Conservation (phyloP, 768 basidiomycete genomes). For the Amanita polypyramis region DNA sequence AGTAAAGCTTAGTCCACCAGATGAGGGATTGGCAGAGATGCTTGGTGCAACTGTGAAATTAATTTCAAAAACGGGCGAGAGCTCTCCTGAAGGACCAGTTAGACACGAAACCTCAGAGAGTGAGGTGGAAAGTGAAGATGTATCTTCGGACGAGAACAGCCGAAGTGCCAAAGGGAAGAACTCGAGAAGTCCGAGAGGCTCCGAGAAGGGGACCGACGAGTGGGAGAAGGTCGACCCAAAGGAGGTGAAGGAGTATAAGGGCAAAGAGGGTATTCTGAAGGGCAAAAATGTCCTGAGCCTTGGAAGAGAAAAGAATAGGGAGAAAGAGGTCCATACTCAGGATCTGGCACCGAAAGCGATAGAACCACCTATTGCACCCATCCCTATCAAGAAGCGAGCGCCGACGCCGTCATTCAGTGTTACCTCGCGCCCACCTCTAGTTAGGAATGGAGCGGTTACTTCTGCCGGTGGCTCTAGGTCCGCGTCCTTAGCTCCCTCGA, state of each 20-base stretch:
- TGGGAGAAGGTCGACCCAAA: constrained; percentile 7
- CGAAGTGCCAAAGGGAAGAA: background rate
- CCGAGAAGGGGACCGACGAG: constrained; percentile 4
- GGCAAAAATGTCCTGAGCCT: constrained; percentile 8
- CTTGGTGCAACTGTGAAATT: constrained; percentile 33
- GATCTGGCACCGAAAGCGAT: constrained; percentile 1
- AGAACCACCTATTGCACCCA: constrained; percentile 30
- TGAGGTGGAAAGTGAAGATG: constrained; percentile 15
- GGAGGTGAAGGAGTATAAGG: constrained; percentile 4
- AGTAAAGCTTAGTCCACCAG: constrained; percentile 22
- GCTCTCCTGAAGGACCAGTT: constrained; percentile 13
- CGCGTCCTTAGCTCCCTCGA: constrained; percentile 7
- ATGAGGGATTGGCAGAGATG: constrained; percentile 29
- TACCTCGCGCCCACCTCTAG: constrained; percentile 43
- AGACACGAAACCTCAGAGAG: constrained; percentile 16
- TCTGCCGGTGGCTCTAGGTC: constrained; percentile 3
- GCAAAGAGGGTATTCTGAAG: constrained; percentile 5
- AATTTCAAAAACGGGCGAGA: constrained; percentile 27
- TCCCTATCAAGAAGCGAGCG: constrained; percentile 45
- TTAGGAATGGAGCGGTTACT: constrained; percentile 14
- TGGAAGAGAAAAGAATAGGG: constrained; percentile 10
- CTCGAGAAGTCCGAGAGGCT: background rate
- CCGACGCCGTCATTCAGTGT: constrained; percentile 53
- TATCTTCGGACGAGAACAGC: constrained; percentile 3
- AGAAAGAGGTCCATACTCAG: constrained; percentile 8